phyloP scores from a whole-genome alignment of 208 protist species.

The Acanthamoeba rhysodes region DNA sequence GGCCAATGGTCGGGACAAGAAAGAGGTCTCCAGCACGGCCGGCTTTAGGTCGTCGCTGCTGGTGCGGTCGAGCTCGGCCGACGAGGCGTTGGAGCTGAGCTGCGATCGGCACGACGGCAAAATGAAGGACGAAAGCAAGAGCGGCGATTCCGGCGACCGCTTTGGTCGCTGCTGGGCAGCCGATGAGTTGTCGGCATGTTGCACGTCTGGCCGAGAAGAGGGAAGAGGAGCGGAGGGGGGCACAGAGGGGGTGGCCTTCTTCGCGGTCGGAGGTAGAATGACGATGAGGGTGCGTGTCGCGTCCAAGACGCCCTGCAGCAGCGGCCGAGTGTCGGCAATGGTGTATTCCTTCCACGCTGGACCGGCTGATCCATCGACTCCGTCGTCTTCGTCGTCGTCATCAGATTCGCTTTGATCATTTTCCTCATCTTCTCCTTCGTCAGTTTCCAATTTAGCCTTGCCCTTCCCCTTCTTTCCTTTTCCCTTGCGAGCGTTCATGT shows the following conservation, averaged over 20 bases:
- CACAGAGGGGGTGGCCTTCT: neutral
- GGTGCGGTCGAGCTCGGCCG: neutral
- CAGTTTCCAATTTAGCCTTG: neutral
- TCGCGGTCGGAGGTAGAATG: slow-evolving; percentile 2
- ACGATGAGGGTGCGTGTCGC: slow-evolving; percentile 17
- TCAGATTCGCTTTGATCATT: neutral
- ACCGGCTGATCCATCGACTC: neutral
- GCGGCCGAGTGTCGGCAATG: slow-evolving; percentile 7
- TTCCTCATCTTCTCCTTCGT: neutral
- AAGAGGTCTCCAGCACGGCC: neutral
- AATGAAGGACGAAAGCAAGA: slow-evolving; percentile 54
- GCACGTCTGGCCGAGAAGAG: neutral
- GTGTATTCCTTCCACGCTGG: slow-evolving; percentile 9
- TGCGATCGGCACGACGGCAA: slow-evolving; percentile 2
- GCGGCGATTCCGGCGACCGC: neutral
- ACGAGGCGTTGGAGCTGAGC: neutral
- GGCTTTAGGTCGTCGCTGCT: neutral
- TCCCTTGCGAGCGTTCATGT: neutral
- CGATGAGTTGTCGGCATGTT: neutral
- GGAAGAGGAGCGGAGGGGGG: neutral
- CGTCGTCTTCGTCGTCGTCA: neutral
- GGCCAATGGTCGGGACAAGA: neutral
- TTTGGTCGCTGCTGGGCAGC: neutral
- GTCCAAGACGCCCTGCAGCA: slow-evolving; percentile 42
- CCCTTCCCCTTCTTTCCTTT: slow-evolving; percentile 10